Base-by-base conservation (phyloP, 176 grass and related monocot genomes). In the Lolium perenne region DNA sequence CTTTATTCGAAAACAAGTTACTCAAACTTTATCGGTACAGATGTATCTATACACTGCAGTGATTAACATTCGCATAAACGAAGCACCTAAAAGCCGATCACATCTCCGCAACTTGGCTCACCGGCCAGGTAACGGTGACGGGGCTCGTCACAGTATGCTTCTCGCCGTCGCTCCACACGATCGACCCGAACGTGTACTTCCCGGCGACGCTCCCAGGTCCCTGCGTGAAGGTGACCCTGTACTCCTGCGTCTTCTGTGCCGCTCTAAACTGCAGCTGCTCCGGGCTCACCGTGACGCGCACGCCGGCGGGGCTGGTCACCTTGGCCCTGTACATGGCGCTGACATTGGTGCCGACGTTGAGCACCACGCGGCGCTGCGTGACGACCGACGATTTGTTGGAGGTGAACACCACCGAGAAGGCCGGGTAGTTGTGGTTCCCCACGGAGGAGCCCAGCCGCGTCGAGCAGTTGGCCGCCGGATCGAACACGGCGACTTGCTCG, bases 371-470 rank as follows among this genome's bases (percentile, higher is more conserved):
- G 5, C 15, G 87, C 60, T 89, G 87, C 1, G 80, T 89, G 45
- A 97, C 73, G 48, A n/a, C 79, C 67, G 0, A 6, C 73, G 9
- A 16, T 54, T 47, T 20, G 6, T 89, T 91, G 7, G 57, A 2
- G 6, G 5, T 22, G 38, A 96, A 92, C 47, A 87, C 23, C 15
- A 68, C 89, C 3, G 90, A 86, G 54, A 95, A 90, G 1, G 93
- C 82, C 10, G 93, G 93, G 51, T 90, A 92, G 71, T 94, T 94
- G 78, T 83, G 88, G 41, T 94, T 87, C 0, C 93, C 90, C 1
- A 72, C 48, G 0, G 41, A 22, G 69, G 41, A 48, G 2, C 41
- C 70, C 1, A 41, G 2, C 5, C 10, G 68, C 0, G 70, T 23
- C 2, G 86, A 89, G 65, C 89, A 94, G 73, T 94, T 71, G 43